phyloP scores from a whole-genome alignment of 2,329 filamentous ascomycete genomes.

The Trichoderma koningii region DNA sequence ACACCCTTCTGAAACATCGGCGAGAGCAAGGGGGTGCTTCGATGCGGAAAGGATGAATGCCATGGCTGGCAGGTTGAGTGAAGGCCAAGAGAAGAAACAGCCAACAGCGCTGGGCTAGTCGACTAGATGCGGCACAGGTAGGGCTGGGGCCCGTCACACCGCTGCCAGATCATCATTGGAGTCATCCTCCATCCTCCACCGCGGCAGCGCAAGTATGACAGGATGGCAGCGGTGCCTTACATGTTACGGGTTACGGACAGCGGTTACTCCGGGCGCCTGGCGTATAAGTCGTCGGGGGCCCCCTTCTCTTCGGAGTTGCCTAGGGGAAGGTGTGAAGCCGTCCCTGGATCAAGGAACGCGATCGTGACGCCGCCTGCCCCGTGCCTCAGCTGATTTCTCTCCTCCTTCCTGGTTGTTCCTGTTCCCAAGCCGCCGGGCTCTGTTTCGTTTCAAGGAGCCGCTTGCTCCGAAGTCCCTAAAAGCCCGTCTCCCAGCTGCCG shows the following conservation, averaged over 20 bases:
- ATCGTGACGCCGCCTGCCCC: conserved; percentile 16
- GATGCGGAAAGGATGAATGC: background rate
- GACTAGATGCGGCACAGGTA: background rate
- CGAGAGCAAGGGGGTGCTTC: background rate
- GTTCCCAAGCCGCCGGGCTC: background rate
- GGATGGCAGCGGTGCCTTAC: background rate
- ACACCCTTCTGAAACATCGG: conserved; percentile 11
- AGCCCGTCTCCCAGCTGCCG: background rate
- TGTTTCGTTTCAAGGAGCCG: conserved; percentile 12
- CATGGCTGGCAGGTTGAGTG: background rate
- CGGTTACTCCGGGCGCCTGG: background rate
- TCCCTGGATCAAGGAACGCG: conserved; percentile 1
- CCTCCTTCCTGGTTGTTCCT: background rate
- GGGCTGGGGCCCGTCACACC: conserved; percentile 13
- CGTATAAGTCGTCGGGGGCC: background rate
- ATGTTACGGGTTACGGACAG: background rate
- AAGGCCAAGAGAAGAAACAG: background rate
- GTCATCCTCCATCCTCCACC: background rate
- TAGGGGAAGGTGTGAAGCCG: conserved; percentile 1
- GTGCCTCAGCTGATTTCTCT: conserved; percentile 3
- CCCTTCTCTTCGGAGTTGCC: background rate
- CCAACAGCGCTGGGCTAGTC: background rate
- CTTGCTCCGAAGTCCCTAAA: conserved; percentile 9
- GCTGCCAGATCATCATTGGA: background rate
- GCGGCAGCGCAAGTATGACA: background rate